Conservation (phyloP, 2,329 filamentous ascomycete genomes). For the Amphichorda felina region DNA sequence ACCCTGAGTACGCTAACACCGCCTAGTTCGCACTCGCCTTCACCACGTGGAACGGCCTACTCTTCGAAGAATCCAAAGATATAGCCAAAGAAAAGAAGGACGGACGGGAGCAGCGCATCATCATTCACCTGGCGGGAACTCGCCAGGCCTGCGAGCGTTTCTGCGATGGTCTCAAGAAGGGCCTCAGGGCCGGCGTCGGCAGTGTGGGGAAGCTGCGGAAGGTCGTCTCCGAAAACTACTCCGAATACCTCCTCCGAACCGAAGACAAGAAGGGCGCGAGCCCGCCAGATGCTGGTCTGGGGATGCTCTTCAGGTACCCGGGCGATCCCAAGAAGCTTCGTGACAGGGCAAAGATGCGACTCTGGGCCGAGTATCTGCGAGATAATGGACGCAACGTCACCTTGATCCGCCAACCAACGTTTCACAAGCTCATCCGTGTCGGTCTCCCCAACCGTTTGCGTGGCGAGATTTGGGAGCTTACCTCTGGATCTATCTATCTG, state of each 20-base stretch:
- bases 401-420: slow-evolving; percentile 87
- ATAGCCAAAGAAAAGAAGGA: slow-evolving; percentile 29
- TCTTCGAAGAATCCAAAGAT: slow-evolving; percentile 42
- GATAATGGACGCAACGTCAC: slow-evolving; percentile 93
- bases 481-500: slow-evolving; percentile 81
- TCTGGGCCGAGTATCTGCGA: slow-evolving; percentile 93
- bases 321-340: slow-evolving; percentile 89
- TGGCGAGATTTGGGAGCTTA: slow-evolving; percentile 92
- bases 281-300: slow-evolving; percentile 80
- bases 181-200: slow-evolving; percentile 74
- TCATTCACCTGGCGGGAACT: slow-evolving; percentile 80
- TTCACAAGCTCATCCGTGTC: slow-evolving; percentile 93
- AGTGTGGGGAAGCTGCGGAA: slow-evolving; percentile 76
- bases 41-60: slow-evolving; percentile 82
- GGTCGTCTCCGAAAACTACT: slow-evolving; percentile 79
- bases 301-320: slow-evolving; percentile 86
- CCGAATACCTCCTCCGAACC: slow-evolving; percentile 63
- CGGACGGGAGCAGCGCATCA: slow-evolving; percentile 67
- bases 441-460: slow-evolving; percentile 86
- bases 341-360: slow-evolving; percentile 90
- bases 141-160: slow-evolving; percentile 87
- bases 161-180: slow-evolving; percentile 89
- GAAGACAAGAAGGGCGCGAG: slow-evolving; percentile 46
- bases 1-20: background rate
- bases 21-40: slow-evolving; percentile 76